These are phyloP conservation scores for Chalaropsis ovoidea DNA, from an alignment of 2,329 filamentous ascomycete genomes.

Conservation along the genomic window DNA sequence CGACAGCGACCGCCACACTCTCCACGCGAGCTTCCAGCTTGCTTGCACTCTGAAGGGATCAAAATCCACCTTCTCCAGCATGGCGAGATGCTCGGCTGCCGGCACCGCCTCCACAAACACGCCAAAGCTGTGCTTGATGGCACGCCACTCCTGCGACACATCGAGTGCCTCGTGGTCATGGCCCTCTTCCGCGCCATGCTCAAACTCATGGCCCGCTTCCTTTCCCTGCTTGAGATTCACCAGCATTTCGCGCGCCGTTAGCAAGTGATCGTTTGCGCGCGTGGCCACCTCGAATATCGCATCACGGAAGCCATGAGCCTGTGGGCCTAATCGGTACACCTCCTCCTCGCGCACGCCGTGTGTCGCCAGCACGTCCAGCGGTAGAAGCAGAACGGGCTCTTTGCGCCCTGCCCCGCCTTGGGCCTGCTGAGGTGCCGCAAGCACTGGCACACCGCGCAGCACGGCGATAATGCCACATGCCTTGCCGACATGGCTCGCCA, in stretches of 20 bases:
- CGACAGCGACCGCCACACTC: constrained; percentile 46
- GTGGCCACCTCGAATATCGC: constrained; percentile 89
- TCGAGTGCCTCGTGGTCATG: constrained; percentile 42
- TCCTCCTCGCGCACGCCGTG: constrained; percentile 76
- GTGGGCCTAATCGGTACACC: constrained; percentile 67
- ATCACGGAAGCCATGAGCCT: constrained; percentile 73
- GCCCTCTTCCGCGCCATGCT: constrained; percentile 64
- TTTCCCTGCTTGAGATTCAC: constrained; percentile 64
- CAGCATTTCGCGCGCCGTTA: constrained; percentile 87
- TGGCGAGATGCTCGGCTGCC: constrained; percentile 66
- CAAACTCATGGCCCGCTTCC: constrained; percentile 74
- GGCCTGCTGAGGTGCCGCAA: constrained; percentile 43
- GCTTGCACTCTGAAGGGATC: constrained; percentile 61
- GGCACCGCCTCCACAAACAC: constrained; percentile 72
- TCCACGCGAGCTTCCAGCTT: constrained; percentile 78
- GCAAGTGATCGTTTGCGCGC: constrained; percentile 87
- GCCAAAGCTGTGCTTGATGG: constrained; percentile 57
- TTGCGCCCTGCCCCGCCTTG: constrained; percentile 29
- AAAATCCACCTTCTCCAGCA: constrained; percentile 71
- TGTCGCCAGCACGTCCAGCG: constrained; percentile 81
- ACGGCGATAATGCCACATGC: constrained; percentile 79
- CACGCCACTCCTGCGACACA: constrained; percentile 33
- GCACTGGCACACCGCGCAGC: constrained; percentile 73
- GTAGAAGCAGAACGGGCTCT: constrained; percentile 57
- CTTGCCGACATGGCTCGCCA: constrained; percentile 92